Percentiles rank a stretch among this genome's conserved stretches.
Evolutionary conservation across 257 asterid genomes (phyloP).

Genomic region (Vinca minor): DNA sequence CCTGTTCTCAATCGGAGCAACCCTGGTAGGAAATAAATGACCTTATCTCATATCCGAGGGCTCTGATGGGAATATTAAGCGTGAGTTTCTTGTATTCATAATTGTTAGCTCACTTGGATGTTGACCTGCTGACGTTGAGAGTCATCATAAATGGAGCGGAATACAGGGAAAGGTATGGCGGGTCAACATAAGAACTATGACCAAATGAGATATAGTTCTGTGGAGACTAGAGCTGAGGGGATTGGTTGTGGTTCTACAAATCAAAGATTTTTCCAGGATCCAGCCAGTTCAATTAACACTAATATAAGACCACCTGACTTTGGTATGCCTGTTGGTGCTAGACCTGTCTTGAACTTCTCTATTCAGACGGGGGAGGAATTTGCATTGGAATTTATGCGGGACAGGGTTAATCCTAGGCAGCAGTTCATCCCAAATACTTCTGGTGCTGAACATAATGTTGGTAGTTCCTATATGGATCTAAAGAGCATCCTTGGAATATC

Average conservation of each 20-base stretch:
- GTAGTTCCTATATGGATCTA: constrained; percentile 40
- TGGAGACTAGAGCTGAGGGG: constrained; percentile 46
- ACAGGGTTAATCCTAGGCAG: constrained; percentile 72
- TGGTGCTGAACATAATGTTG: constrained; percentile 32
- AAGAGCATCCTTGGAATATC: constrained; percentile 49
- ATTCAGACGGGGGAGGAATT: constrained; percentile 97
- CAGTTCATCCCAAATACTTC: constrained; percentile 44
- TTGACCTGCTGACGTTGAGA: constrained; percentile 14
- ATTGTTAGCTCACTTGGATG: too few species aligned
- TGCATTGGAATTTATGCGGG: constrained; percentile 89
- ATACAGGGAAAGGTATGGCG: constrained; percentile 35
- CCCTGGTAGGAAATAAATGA: not conserved
- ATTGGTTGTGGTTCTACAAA: constrained; percentile 49
- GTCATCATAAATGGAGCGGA: constrained; percentile 41
- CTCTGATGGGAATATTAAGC: constrained; percentile 12
- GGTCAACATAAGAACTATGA: constrained; percentile 48
- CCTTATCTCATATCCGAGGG: constrained; percentile 5
- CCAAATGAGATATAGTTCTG: constrained; percentile 41
- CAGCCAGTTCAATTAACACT: constrained; percentile 44
- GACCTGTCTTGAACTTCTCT: constrained; percentile 77
- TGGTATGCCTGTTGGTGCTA: constrained; percentile 40
- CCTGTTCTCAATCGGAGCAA: constrained; percentile 11
- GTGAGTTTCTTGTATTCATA: constrained; percentile 6
- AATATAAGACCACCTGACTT: constrained; percentile 49
- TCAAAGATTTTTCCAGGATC: constrained; percentile 52